Base-by-base conservation (phyloP, 768 basidiomycete species). In the Fomitopsis pulvina region DNA sequence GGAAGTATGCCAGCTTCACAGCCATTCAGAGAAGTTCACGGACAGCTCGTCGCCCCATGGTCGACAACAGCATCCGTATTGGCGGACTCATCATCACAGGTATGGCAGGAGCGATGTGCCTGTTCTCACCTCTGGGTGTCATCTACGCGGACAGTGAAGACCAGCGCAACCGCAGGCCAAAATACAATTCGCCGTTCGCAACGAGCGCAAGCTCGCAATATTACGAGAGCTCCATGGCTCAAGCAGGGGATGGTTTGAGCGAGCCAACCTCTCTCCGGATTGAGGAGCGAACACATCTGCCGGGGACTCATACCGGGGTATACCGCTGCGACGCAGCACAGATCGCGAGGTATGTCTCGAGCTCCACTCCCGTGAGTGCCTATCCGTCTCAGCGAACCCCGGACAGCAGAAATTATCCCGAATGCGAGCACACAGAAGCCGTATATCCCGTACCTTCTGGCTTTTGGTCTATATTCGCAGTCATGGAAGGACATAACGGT, bases 401-500 rank as follows among this genome's bases (percentile, higher is more conserved):
- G n/a, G n/a, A n/a, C n/a, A n/a, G 18, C 18, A 39, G 21, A 20
- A 14, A 4, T 18, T 16, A 12, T 6, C 20, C 32, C 4, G 24
- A 29, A 20, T 16, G 22, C 9, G 4, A 6, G 14, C 11, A 32
- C 14, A 16, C 14, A 16, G 34, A 37, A 37, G 34, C 34, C 2
- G 44, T 61, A 3, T 22, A 62, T 1, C 56, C 60, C 2, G 53
- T 54, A 21, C 62, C 62, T 4, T 41, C 59, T 32, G 60, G 62
- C 0, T 41, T 51, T 18, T 71, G 68, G 69, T 63, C 65, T 20
- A 58, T 71, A 18, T 66, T 69, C 45, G 58, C 62, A 4, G 53
- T 69, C 22, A 59, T 60, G 41, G 65, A 71, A 48, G 68, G 66
- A 8, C 65, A 66, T 45, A 60, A 54, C 42, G 67, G 73, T 27